Evolutionary conservation across 2,329 filamentous ascomycete species (phyloP).

Genomic region (Colletotrichum limetticola): DNA sequence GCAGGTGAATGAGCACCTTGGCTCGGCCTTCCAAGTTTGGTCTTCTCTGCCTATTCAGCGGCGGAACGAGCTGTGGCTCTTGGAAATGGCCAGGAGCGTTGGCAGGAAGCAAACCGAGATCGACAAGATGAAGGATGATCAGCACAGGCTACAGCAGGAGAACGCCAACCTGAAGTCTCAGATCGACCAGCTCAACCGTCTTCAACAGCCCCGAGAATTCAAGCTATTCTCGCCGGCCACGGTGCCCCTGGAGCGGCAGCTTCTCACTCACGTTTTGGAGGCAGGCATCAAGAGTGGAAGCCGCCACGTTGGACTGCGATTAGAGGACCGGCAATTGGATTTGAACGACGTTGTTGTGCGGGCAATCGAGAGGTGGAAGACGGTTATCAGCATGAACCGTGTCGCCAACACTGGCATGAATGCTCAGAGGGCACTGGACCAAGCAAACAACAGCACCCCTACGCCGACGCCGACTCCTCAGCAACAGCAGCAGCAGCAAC

Average conservation of each 20-base stretch:
- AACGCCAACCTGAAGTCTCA: slow-evolving; percentile 66
- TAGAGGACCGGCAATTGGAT: slow-evolving; percentile 64
- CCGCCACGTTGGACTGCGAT: slow-evolving; percentile 55
- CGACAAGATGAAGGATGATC: slow-evolving; percentile 61
- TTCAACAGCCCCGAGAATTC: slow-evolving; percentile 71
- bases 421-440: slow-evolving; percentile 61
- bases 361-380: slow-evolving; percentile 72
- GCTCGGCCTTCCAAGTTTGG: slow-evolving; percentile 84
- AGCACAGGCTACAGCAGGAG: slow-evolving; percentile 65
- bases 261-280: slow-evolving; percentile 60
- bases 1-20: slow-evolving; percentile 78
- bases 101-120: slow-evolving; percentile 67
- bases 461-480: slow-evolving; percentile 38
- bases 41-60: slow-evolving; percentile 67
- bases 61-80: slow-evolving; percentile 68
- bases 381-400: slow-evolving; percentile 64
- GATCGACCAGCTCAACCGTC: slow-evolving; percentile 67
- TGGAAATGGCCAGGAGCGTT: slow-evolving; percentile 70
- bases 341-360: slow-evolving; percentile 61
- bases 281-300: slow-evolving; percentile 51
- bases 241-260: slow-evolving; percentile 60
- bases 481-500: slow-evolving; percentile 38
- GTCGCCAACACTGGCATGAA: slow-evolving; percentile 56
- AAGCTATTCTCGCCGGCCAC: slow-evolving; percentile 63
- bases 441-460: slow-evolving; percentile 36